phyloP scores from a whole-genome alignment of 768 basidiomycete species.

The Tulasnella sp. region DNA sequence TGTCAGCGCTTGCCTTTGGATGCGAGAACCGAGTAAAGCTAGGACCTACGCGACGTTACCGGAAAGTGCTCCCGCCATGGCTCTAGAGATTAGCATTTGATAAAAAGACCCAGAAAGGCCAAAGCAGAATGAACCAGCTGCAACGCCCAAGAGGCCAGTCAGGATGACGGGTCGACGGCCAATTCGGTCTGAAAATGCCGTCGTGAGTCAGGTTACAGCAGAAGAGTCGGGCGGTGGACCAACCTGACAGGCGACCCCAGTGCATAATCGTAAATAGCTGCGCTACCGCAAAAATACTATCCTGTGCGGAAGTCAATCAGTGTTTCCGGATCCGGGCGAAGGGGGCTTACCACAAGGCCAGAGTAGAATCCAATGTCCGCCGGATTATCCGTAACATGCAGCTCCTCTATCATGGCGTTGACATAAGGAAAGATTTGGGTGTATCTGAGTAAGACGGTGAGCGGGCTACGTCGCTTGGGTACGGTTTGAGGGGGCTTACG shows the following conservation, averaged over 20 bases:
- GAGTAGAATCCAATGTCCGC: conserved; percentile 20
- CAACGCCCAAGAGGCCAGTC: conserved; percentile 21
- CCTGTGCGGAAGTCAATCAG: neutral
- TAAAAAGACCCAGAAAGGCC: conserved; percentile 16
- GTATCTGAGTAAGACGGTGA: neutral
- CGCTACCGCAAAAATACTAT: conserved; percentile 21
- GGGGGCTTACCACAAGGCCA: conserved; percentile 17
- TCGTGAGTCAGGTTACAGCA: neutral
- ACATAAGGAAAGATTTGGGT: conserved; percentile 24
- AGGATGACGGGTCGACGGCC: conserved; percentile 26
- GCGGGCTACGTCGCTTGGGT: neutral
- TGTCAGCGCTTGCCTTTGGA: neutral
- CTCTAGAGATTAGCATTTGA: conserved; percentile 3
- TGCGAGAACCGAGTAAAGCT: neutral
- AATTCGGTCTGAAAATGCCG: conserved; percentile 21
- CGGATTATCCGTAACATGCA: conserved; percentile 20
- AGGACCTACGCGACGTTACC: conserved; percentile 16
- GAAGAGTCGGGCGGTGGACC: neutral
- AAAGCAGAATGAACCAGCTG: conserved; percentile 14
- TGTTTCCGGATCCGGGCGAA: neutral
- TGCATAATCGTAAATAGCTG: conserved; percentile 23
- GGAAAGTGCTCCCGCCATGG: conserved; percentile 17
- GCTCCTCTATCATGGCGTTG: conserved; percentile 21
- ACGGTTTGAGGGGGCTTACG: conserved; percentile 1
- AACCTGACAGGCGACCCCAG: conserved; percentile 24